A percentile compares a stretch with the other conserved stretches of the same genome.
These are phyloP conservation scores for Mollisiaceae sp. DNA, from an alignment of 2,329 filamentous ascomycete species.

Conservation along the genomic window DNA sequence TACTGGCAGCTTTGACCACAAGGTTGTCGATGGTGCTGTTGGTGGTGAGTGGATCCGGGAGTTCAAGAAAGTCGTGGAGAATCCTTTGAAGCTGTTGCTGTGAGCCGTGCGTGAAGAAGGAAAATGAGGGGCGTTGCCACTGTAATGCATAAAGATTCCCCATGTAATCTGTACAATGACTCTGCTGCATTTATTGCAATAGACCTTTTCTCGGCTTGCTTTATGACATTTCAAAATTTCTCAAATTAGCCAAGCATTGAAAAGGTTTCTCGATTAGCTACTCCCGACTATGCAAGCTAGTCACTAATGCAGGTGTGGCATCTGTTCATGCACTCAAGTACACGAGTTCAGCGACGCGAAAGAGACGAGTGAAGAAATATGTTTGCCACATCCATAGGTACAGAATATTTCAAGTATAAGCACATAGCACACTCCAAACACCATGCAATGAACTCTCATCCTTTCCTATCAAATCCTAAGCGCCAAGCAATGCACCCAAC, in stretches of 20 bases:
- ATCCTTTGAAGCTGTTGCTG: slow-evolving; percentile 92
- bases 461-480: neutral
- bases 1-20: slow-evolving; percentile 97
- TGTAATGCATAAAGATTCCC: slow-evolving; percentile 34
- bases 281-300: neutral
- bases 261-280: neutral
- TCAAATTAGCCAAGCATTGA: neutral
- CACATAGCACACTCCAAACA: slow-evolving; percentile 10
- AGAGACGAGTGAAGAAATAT: neutral
- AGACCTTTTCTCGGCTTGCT: slow-evolving; percentile 2
- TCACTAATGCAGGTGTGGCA: slow-evolving; percentile 14
- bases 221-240: neutral
- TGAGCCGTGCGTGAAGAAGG: slow-evolving; percentile 47
- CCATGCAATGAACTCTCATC: slow-evolving; percentile 4
- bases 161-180: slow-evolving; percentile 32
- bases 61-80: slow-evolving; percentile 97
- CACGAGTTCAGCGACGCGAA: neutral
- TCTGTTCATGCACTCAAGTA: neutral
- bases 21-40: slow-evolving; percentile 95
- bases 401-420: neutral
- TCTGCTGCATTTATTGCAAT: slow-evolving; percentile 14
- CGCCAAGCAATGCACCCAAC: slow-evolving; percentile 13
- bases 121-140: slow-evolving; percentile 7
- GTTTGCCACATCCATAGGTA: neutral
- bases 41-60: slow-evolving; percentile 96